Evolutionary conservation across 2,329 filamentous ascomycete species (phyloP), one percentile per base, ranked within the genome.

Genomic region (Aspergillus candidus): DNA sequence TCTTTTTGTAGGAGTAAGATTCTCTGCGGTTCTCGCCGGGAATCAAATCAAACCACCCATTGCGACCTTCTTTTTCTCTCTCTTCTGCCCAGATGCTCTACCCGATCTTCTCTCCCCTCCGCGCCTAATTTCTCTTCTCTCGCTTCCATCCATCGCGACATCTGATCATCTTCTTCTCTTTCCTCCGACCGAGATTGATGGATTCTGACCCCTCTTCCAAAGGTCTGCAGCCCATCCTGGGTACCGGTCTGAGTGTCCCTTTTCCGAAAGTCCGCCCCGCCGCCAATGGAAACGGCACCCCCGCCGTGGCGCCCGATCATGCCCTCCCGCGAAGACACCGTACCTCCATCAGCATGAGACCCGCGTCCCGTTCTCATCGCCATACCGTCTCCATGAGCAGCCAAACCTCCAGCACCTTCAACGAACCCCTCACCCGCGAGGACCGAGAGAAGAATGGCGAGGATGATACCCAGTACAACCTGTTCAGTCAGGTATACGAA

Each of bases 401-500:
- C 40, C 61, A 61, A 14, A 44, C 50, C 1, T 59, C 62, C 31
- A 58, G 53, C 44, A 43, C 46, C 33, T 56, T 51, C 34, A 48
- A 48, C 17, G 61, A 63, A 38, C 39, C 50, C 10, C 44, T 47
- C n/a, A 41, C 47, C 10, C 46, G 49, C 4, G 55, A 60, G n/a
- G 61, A 60, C 6, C 55, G 55, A 15, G 61, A 61, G 35, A 61
- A 53, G 35, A 41, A 50, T 13, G 50, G 50, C 40, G 49, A 65
- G 4, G 61, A 64, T n/a, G 62, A 65, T 39, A 38, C 55, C 15
- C 65, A 67, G 32, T 50, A 60, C 38, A 55, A 50, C 35, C 59
- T 94, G 6, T 68, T 93, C 22, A 75, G 82, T 14, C 87, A 94
- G 60, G 82, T 96, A 11, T 76, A 79, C 18, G 81, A 87, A 52